phyloP scores from a whole-genome alignment of 257 asterid genomes.

The Paulownia fortunei region DNA sequence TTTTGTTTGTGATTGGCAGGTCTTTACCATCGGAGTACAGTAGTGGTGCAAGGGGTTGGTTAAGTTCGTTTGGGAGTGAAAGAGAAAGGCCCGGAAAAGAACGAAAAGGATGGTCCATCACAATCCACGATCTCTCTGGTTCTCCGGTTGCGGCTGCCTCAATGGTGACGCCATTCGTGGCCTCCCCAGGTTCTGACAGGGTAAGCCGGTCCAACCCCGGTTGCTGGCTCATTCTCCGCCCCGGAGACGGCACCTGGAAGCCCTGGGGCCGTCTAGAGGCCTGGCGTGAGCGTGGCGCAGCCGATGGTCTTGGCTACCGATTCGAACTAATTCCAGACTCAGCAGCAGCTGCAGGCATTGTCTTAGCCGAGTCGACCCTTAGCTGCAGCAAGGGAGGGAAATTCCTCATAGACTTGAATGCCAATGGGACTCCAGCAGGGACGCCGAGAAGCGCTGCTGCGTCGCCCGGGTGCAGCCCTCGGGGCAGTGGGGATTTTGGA shows the following conservation, averaged over 20 bases:
- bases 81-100: conserved; percentile 87
- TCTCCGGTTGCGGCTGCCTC: conserved; percentile 93
- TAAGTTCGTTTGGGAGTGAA: conserved; percentile 87
- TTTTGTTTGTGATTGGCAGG: conserved; percentile 39
- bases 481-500: conserved; percentile 85
- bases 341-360: conserved; percentile 56
- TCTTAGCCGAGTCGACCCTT: conserved; percentile 69
- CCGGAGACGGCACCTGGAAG: conserved; percentile 85
- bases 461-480: conserved; percentile 79
- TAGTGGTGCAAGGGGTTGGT: conserved; percentile 64
- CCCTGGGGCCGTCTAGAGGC: conserved; percentile 99
- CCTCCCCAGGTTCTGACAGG: conserved; percentile 89
- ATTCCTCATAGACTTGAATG: conserved; percentile 64
- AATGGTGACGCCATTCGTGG: conserved; percentile 93
- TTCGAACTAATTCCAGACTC: conserved; percentile 85
- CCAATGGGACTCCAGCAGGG: conserved; percentile 24
- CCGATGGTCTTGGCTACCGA: conserved; percentile 70
- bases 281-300: conserved; percentile 90
- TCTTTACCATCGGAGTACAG: conserved; percentile 66
- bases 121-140: conserved; percentile 93
- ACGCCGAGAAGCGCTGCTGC: conserved; percentile 55
- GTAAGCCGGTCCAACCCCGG: conserved; percentile 96
- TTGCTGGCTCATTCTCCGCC: conserved; percentile 91
- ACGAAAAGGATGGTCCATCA: conserved; percentile 93
- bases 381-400: conserved; percentile 80